These are phyloP conservation scores for Eucalyptus dawsonii DNA, from an alignment of 345 rosid species.

Conservation along the genomic window DNA sequence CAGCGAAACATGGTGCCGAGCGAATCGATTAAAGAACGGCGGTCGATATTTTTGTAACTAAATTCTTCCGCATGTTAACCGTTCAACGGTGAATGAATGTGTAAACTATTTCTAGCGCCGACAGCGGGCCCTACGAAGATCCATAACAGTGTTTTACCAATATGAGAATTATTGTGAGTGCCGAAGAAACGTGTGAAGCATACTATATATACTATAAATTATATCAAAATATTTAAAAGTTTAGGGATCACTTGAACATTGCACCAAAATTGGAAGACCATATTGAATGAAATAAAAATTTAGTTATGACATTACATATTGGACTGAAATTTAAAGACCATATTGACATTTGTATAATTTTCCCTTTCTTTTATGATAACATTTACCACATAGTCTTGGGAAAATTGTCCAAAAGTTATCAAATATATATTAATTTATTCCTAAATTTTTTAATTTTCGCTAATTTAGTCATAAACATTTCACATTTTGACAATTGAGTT, in stretches of 20 bases:
- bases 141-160: not conserved
- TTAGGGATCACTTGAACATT: not conserved
- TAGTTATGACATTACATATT: not conserved
- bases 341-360: not conserved
- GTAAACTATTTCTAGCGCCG: not conserved
- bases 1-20: not conserved
- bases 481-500: too few relatives aligned
- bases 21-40: not conserved
- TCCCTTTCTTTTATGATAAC: not conserved
- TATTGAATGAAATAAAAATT: not conserved
- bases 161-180: not conserved
- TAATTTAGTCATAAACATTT: fast-evolving
- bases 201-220: not conserved
- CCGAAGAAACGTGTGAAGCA: not conserved
- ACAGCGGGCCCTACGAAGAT: not conserved
- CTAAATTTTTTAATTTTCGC: fast-evolving
- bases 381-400: not conserved
- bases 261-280: not conserved
- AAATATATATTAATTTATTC: too few relatives aligned
- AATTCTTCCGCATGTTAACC: not conserved
- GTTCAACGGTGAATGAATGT: not conserved
- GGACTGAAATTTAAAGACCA: fast-evolving
- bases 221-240: not conserved
- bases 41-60: not conserved
- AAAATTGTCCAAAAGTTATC: too few relatives aligned